Percentiles rank a stretch among this genome's conserved stretches.
Conservation (phyloP, 73 alveolate species). For the Tetrahymena borealis region DNA sequence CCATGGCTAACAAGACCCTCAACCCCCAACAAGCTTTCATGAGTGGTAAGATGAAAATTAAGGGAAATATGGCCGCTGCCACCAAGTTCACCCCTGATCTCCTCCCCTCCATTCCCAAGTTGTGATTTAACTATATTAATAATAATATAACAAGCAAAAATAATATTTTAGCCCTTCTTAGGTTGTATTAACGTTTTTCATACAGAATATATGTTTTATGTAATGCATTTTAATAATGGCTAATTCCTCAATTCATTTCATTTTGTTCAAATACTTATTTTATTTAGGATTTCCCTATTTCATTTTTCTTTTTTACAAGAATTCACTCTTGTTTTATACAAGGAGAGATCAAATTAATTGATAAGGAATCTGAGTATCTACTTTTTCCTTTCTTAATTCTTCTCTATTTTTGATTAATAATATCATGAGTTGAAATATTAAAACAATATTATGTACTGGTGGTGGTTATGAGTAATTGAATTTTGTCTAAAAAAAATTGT, state of each 20-base stretch:
- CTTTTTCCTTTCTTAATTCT: not conserved
- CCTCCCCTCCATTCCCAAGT: constrained; percentile 58
- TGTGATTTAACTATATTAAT: constrained; percentile 1
- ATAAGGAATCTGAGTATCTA: not conserved
- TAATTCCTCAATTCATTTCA: not conserved
- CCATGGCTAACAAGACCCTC: constrained; percentile 47
- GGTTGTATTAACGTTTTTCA: not conserved
- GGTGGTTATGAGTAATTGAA: no score
- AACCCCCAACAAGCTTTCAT: constrained; percentile 70
- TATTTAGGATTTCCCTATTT: not conserved
- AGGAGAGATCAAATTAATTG: not conserved
- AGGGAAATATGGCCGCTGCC: constrained; percentile 73
- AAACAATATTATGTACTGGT: no score
- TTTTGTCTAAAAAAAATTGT: no score
- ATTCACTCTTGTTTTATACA: not conserved
- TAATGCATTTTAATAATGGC: not conserved
- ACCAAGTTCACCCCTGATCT: constrained; percentile 72
- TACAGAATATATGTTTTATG: not conserved
- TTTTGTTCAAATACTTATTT: not conserved
- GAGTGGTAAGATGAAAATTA: constrained; percentile 74
- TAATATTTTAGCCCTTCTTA: constrained; percentile 1
- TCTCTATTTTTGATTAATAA: no score
- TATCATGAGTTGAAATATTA: no score
- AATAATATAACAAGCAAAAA: not conserved
- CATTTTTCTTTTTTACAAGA: no score